Conservation (phyloP, 768 basidiomycete genomes). For the Mycena crocata region DNA sequence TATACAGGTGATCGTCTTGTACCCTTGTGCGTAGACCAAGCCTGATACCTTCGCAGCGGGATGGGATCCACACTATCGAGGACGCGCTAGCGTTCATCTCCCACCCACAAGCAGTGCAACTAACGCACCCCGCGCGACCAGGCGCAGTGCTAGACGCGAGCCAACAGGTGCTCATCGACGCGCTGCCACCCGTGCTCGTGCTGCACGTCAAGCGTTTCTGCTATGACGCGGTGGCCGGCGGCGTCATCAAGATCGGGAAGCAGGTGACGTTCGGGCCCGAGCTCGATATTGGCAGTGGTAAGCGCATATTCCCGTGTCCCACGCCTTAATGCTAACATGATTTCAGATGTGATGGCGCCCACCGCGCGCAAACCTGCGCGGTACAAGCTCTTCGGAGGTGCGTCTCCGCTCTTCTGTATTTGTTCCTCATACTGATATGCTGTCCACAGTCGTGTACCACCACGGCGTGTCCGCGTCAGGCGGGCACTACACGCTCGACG, state of each 20-base stretch:
- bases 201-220: slow-evolving; percentile 68
- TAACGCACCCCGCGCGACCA: slow-evolving; percentile 68
- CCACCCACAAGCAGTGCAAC: slow-evolving; percentile 83
- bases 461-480: slow-evolving; percentile 92
- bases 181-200: slow-evolving; percentile 73
- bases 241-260: slow-evolving; percentile 90
- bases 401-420: slow-evolving; percentile 34
- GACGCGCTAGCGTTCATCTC: slow-evolving; percentile 87
- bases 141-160: slow-evolving; percentile 72
- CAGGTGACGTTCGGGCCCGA: slow-evolving; percentile 82
- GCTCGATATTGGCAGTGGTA: slow-evolving; percentile 80
- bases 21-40: background rate
- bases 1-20: slow-evolving; percentile 71
- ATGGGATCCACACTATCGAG: slow-evolving; percentile 79
- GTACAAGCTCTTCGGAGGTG: slow-evolving; percentile 90
- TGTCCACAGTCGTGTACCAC: slow-evolving; percentile 82
- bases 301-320: slow-evolving; percentile 33
- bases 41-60: slow-evolving; percentile 60
- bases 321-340: background rate
- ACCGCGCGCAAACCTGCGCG: slow-evolving; percentile 60
- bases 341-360: slow-evolving; percentile 47
- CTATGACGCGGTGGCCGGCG: slow-evolving; percentile 80
- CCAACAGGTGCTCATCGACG: slow-evolving; percentile 36
- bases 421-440: background rate
- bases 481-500: slow-evolving; percentile 95